Base-by-base conservation (phyloP, 257 asterid genomes). In the Nicotiana tabacum region DNA sequence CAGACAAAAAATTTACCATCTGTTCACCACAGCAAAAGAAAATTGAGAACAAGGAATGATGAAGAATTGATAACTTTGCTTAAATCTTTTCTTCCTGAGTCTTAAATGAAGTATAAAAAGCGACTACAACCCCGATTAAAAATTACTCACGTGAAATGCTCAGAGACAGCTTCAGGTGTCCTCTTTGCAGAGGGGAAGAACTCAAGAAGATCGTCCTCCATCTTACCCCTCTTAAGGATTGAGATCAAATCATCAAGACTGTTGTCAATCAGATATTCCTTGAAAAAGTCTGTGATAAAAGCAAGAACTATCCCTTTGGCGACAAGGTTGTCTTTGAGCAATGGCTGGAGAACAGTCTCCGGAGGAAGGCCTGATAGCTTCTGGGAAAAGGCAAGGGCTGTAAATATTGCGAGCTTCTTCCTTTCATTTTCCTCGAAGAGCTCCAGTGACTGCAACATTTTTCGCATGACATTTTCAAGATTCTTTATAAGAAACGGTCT, bases 341-440 rank as follows among this genome's bases (percentile, higher is more conserved):
- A 86, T 83, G 99, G 99, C 81, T 96, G 99, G 88, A 96, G 89
- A 55, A 96, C 99, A 76, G 97, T 91, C 92, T 96, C 99, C 0
- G 99, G 99, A 35, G 97, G 98, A 39, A 96, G 98, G 78, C 99
- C 98, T 58, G 99, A 96, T 85, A 96, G 83, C 86, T 95, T 96
- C 95, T 96, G 99, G 53, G 99, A 94, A 85, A 96, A 96, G 61
- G 99, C 98, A 87, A 96, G 99, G 51, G 99, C 98, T 2, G 99
- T 96, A 92, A 96, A 96, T 66, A 96, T 94, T 11, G 99, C 98
- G 82, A 96, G 97, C 91, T 94, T 96, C 93, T 93, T 96, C 86
- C 97, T 92, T 87, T 96, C 99, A 90, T 94, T 93, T 83, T 94
- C 97, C 85, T 94, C 97, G 27, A 96, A 96, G 77, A 96, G 97